Conservation (phyloP, 2,329 filamentous ascomycete species). For the Alternaria tenuissima region DNA sequence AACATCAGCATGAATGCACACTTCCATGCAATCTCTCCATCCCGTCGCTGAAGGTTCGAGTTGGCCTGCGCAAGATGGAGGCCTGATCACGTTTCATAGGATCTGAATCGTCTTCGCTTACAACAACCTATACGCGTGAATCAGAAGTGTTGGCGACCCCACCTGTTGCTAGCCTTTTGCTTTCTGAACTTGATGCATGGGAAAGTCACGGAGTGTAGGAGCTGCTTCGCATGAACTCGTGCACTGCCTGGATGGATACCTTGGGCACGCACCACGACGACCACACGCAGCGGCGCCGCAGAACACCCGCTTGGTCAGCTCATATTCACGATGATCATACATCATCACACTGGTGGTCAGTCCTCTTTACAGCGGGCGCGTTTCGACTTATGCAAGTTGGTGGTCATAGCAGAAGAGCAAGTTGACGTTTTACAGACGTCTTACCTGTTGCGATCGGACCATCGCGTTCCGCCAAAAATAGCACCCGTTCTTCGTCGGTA, state of each 20-base stretch:
- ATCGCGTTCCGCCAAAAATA: slow-evolving; percentile 42
- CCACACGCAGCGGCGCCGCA: slow-evolving; percentile 18
- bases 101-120: slow-evolving; percentile 5
- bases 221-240: slow-evolving; percentile 10
- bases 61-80: slow-evolving; percentile 1
- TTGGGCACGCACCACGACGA: slow-evolving; percentile 6
- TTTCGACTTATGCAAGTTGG: slow-evolving; percentile 31
- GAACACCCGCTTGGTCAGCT: slow-evolving; percentile 20
- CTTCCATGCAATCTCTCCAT: slow-evolving; percentile 16
- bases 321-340: slow-evolving; percentile 20
- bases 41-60: not conserved
- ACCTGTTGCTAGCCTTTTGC: slow-evolving; percentile 2
- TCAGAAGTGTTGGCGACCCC: slow-evolving; percentile 1
- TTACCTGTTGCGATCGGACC: slow-evolving; percentile 25
- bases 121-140: slow-evolving; percentile 4
- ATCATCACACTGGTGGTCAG: slow-evolving; percentile 16
- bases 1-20: slow-evolving; percentile 18
- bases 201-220: slow-evolving; percentile 1
- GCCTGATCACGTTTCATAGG: slow-evolving; percentile 8
- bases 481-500: slow-evolving; percentile 32
- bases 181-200: slow-evolving; percentile 8
- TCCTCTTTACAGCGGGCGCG: slow-evolving; percentile 22
- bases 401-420: slow-evolving; percentile 20
- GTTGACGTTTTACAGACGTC: slow-evolving; percentile 18
- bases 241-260: slow-evolving; percentile 8